Evolutionary conservation across 2,329 filamentous ascomycete species (phyloP), one percentile per base, ranked within the genome.

Genomic region (Talaromyces rugulosus): DNA sequence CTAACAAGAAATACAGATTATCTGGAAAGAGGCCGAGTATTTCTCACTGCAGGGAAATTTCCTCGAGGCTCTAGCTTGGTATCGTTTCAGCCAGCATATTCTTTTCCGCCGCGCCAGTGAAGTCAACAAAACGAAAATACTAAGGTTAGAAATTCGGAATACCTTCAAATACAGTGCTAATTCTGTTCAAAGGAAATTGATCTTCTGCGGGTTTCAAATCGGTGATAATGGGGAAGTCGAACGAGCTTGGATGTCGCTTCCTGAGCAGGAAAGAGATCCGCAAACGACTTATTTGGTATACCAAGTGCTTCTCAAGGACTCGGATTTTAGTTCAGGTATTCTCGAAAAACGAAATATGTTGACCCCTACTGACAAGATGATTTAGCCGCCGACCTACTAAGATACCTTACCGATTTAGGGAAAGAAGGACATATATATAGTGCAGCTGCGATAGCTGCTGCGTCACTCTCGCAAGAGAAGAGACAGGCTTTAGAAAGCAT

Each of bases 21-120:
- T 96, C 3, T 97, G 92, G 92, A 95, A 92, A 74, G 84, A 82
- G 30, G 80, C 90, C n/a, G 89, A 92, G 58, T 75, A 80, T 0
- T 79, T 80, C 14, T 86, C 85, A 64, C 76, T 75, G 1, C 80
- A 83, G 34, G 78, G 81, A 1, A 76, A 85, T 16, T 84, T 83
- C 60, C 77, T 81, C 2, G 66, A 79, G 14, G 84, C 89, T 1
- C 83, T 89, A 64, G 75, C 79, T 57, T 97, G 91, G 92, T 96
- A 91, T 68, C 80, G 75, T 7, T 71, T 92, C 18, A 87, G 89
- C 0, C 78, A 89, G 12, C 88, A 92, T 69, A 72, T 78, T 0
- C 69, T 91, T 0, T 92, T 97, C 66, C 76, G 82, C 12, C 84
- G 84, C 56, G 84, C 85, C 27, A 88, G 89, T 1, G 81, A 87